Conservation (phyloP, 2,329 filamentous ascomycete species). For the Nemania sp. region DNA sequence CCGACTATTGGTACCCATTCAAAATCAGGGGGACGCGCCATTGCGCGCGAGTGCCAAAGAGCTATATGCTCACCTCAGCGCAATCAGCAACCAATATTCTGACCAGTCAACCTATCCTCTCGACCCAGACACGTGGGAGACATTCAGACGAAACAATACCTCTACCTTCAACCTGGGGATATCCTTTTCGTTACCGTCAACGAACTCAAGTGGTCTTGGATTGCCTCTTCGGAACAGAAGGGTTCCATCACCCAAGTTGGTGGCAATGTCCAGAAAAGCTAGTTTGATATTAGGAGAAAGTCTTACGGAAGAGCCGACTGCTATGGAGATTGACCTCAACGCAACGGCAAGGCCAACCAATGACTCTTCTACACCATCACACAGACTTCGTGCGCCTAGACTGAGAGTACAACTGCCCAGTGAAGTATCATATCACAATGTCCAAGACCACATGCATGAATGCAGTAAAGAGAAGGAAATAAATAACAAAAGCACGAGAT, state of each 20-base stretch:
- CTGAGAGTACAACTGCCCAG: too few species aligned
- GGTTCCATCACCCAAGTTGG: neutral
- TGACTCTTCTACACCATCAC: neutral
- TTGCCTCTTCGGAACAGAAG: neutral
- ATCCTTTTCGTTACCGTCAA: neutral
- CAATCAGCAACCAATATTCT: neutral
- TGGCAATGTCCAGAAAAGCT: neutral
- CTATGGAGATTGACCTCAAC: neutral
- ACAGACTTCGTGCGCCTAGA: neutral
- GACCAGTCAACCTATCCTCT: neutral
- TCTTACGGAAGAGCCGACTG: neutral
- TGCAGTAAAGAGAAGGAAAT: neutral
- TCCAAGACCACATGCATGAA: neutral
- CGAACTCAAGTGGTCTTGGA: neutral
- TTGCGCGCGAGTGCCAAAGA: neutral
- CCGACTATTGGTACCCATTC: conserved; percentile 1
- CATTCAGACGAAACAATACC: neutral
- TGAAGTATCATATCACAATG: neutral
- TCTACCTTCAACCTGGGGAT: neutral
- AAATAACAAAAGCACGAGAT: neutral
- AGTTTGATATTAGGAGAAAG: neutral
- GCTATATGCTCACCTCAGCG: neutral
- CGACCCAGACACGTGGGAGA: neutral
- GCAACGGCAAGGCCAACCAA: neutral
- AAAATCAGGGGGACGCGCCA: neutral